A percentile compares a stretch with the other conserved stretches of the same genome.
Evolutionary conservation across 2,329 filamentous ascomycete species (phyloP).

Genomic region (Aspergillus calidoustus): DNA sequence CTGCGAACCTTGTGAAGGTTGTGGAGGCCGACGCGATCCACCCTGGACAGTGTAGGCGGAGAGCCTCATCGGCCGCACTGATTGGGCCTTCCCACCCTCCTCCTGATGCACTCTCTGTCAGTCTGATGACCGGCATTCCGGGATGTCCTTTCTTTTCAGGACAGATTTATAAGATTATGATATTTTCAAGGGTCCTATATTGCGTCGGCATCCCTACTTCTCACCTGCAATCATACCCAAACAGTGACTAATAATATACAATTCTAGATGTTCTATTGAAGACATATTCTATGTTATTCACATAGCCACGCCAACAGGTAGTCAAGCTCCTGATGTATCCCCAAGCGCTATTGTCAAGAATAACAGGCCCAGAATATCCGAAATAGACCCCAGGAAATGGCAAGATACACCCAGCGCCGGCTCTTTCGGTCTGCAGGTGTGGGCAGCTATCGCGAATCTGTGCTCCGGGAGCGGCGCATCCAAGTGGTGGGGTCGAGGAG

Average conservation of each 20-base stretch:
- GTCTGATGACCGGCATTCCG: slow-evolving; percentile 11
- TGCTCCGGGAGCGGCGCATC: neutral
- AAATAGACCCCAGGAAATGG: neutral
- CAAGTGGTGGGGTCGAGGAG: neutral
- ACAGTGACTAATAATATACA: neutral
- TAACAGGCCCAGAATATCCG: neutral
- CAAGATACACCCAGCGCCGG: neutral
- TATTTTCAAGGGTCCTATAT: neutral
- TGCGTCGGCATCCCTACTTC: neutral
- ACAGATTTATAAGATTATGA: neutral
- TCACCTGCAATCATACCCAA: neutral
- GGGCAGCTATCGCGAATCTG: neutral
- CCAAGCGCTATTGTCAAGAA: neutral
- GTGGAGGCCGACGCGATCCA: neutral
- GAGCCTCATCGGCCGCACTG: slow-evolving; percentile 18
- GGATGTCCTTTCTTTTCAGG: neutral
- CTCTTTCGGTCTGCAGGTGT: neutral
- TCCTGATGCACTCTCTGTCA: neutral
- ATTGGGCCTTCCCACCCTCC: slow-evolving; percentile 26
- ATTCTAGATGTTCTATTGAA: neutral
- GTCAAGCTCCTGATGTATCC: neutral
- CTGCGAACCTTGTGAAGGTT: slow-evolving; percentile 3
- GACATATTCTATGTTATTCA: neutral
- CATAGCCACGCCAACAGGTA: neutral
- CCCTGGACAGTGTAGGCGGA: slow-evolving; percentile 1